A percentile compares a stretch with the other conserved stretches of the same genome.
Evolutionary conservation across 2,329 filamentous ascomycete genomes (phyloP).

Genomic region (Tolypocladium tundrense): DNA sequence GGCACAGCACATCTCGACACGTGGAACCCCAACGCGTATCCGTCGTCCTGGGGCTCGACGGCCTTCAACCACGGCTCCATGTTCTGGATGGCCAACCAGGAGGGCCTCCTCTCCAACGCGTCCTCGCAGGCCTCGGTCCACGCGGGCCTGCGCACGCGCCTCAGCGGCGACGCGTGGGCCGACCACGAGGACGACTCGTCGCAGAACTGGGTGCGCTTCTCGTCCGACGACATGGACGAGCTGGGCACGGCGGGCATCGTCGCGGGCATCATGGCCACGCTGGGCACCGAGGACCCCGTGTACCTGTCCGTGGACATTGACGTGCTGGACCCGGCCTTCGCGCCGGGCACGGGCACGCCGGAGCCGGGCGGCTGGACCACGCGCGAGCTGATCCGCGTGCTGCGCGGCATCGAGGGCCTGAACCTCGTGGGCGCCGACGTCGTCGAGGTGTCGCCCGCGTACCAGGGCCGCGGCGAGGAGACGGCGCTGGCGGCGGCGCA

Average conservation of each 20-base stretch:
- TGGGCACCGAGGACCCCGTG: slow-evolving; percentile 68
- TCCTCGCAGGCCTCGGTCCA: slow-evolving; percentile 66
- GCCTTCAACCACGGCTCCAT: slow-evolving; percentile 82
- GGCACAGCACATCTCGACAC: slow-evolving; percentile 60
- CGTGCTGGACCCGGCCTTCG: slow-evolving; percentile 60
- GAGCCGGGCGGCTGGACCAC: slow-evolving; percentile 90
- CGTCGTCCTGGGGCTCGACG: slow-evolving; percentile 55
- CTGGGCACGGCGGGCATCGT: slow-evolving; percentile 64
- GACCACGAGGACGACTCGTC: slow-evolving; percentile 63
- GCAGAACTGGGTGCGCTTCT: slow-evolving; percentile 72
- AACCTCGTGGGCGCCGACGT: slow-evolving; percentile 86
- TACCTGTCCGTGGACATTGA: slow-evolving; percentile 79
- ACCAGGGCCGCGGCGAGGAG: slow-evolving; percentile 69
- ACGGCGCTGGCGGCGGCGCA: slow-evolving; percentile 78
- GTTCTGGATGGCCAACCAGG: slow-evolving; percentile 80
- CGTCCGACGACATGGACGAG: slow-evolving; percentile 78
- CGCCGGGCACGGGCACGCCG: slow-evolving; percentile 74
- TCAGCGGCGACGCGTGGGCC: slow-evolving; percentile 53
- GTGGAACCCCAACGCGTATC: slow-evolving; percentile 76
- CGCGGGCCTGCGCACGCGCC: slow-evolving; percentile 69
- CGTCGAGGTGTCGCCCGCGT: slow-evolving; percentile 75
- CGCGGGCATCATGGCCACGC: slow-evolving; percentile 55
- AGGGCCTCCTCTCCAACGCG: slow-evolving; percentile 64
- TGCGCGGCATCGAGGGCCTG: slow-evolving; percentile 70
- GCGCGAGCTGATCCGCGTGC: slow-evolving; percentile 72